Base-by-base conservation (phyloP, 306 rosid genomes). In the Quercus mongolica region DNA sequence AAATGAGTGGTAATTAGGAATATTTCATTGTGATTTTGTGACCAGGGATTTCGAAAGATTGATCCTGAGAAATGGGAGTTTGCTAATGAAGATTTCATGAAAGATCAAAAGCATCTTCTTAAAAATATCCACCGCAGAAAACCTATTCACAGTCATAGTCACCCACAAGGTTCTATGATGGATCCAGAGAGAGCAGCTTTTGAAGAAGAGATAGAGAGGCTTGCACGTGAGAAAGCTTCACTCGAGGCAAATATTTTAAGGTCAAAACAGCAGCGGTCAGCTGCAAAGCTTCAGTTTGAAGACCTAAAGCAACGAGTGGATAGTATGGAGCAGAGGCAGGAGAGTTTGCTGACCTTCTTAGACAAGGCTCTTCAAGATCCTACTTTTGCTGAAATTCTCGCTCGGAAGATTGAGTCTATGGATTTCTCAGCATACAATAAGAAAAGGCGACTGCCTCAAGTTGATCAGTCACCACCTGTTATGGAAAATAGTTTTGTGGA, bases 111-210 rank as follows among this genome's bases (percentile, higher is more conserved):
- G 87, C 91, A 96, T 85, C 96, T 91, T 62, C 99, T 96, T 76
- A 93, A 93, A 81, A 88, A 91, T 79, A 96, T 96, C 84, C 92
- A 96, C 84, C 97, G 99, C 41, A 86, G 98, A 85, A 96, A 96
- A 86, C 99, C 99, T 56, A 91, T 96, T 69, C 99, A 96, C 83
- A 96, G 99, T 84, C 99, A 96, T 83, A 96, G 99, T 81, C 82
- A 88, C 76, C 97, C 99, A 78, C 99, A 90, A 35, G 94, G 94
- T 73, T 83, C 99, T 75, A 55, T 49, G 28, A 87, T 79, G 58
- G 96, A 96, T 90, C 88, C 92, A 30, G 99, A 96, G 80, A 87
- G 98, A 86, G 93, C 96, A 72, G 88, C 90, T 62, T 89, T 87
- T 73, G 98, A 93, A 78, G 97, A 96, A 57, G 98, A 91, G 83